Evolutionary conservation across 331 rosid species (phyloP).

Genomic region (Phaseolus coccineus): DNA sequence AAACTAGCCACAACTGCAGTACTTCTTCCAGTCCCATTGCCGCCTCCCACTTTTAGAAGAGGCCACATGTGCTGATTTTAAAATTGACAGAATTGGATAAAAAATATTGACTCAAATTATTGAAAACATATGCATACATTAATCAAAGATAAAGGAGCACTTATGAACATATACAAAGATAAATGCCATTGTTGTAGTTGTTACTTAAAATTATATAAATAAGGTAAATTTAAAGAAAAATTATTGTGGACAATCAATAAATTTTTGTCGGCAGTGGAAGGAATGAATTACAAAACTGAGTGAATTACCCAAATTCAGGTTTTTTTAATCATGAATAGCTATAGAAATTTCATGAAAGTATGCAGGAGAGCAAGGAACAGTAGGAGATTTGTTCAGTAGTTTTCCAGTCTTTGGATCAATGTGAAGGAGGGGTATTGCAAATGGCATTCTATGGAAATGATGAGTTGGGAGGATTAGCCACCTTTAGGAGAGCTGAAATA

Average conservation of each 20-base stretch:
- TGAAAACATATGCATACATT: slow-evolving; percentile 8
- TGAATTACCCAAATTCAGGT: background rate
- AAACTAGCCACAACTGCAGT: slow-evolving; percentile 84
- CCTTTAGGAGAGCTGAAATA: too few relatives aligned
- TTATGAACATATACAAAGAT: slow-evolving; percentile 1
- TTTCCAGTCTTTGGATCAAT: background rate
- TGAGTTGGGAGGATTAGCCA: too few relatives aligned
- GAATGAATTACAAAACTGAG: background rate
- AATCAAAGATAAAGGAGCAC: slow-evolving; percentile 36
- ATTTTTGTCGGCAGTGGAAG: background rate
- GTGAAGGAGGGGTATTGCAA: background rate
- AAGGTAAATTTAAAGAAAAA: slow-evolving; percentile 19
- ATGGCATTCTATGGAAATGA: background rate
- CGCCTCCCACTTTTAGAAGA: slow-evolving; percentile 77
- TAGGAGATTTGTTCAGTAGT: background rate
- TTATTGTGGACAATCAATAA: background rate
- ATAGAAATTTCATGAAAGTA: slow-evolving; percentile 3
- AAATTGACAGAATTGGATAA: slow-evolving; percentile 20
- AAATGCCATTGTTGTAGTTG: background rate
- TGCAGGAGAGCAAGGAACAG: background rate
- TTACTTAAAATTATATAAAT: background rate
- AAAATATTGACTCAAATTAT: slow-evolving; percentile 1
- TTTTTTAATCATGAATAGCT: background rate
- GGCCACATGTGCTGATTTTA: slow-evolving; percentile 93
- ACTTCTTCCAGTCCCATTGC: slow-evolving; percentile 67